Percentiles rank a stretch among this genome's conserved stretches.
Evolutionary conservation across 2,329 filamentous ascomycete species (phyloP).

Genomic region (Fusarium coicis): DNA sequence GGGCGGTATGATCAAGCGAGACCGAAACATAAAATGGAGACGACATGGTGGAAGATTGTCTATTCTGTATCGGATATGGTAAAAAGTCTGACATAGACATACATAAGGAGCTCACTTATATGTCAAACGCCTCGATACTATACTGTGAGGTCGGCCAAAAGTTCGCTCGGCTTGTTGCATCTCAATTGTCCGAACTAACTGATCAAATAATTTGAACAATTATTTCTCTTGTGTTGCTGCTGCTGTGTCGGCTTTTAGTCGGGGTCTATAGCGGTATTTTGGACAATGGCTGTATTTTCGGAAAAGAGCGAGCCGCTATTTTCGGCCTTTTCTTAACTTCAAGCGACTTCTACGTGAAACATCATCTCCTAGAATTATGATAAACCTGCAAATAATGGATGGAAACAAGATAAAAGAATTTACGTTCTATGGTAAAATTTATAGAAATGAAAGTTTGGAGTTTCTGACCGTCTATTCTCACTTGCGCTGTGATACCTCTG

Average conservation of each 20-base stretch:
- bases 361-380: neutral
- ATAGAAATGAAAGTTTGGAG: neutral
- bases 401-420: no score
- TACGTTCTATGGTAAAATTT: neutral
- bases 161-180: neutral
- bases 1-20: neutral
- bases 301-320: neutral
- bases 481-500: neutral
- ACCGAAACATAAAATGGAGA: neutral
- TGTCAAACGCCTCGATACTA: neutral
- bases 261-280: neutral
- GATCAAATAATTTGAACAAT: neutral
- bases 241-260: neutral
- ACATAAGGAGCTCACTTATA: neutral
- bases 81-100: rapidly evolving
- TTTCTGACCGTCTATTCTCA: neutral
- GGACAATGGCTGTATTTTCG: neutral
- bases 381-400: no score
- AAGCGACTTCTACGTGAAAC: neutral
- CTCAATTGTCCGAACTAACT: neutral
- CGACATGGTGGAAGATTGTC: neutral
- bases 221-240: neutral
- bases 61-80: rapidly evolving
- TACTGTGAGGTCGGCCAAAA: rapidly evolving
- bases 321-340: neutral